Percentiles rank a stretch among this genome's conserved stretches.
These are phyloP conservation scores for Aureobasidium pullulans DNA, from an alignment of 2,329 filamentous ascomycete species.

Conservation along the genomic window DNA sequence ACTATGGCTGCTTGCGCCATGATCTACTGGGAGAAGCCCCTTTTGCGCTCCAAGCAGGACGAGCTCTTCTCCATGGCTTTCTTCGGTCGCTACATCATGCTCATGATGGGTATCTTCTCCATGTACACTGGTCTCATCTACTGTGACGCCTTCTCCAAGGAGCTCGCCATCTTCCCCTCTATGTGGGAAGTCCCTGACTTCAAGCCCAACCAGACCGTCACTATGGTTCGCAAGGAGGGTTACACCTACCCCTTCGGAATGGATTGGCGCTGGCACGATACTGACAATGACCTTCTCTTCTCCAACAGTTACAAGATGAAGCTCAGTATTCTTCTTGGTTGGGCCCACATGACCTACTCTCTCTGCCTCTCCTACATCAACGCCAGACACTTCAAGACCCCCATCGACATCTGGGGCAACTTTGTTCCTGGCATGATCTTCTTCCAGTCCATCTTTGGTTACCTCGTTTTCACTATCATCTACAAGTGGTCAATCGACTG, in stretches of 20 bases:
- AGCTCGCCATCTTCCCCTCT: slow-evolving; percentile 79
- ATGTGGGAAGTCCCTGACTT: slow-evolving; percentile 83
- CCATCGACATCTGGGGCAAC: slow-evolving; percentile 94
- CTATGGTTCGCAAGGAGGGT: slow-evolving; percentile 55
- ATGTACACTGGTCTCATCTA: slow-evolving; percentile 96
- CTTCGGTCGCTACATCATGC: slow-evolving; percentile 95
- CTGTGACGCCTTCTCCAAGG: slow-evolving; percentile 94
- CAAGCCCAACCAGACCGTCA: slow-evolving; percentile 56
- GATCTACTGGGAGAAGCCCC: slow-evolving; percentile 92
- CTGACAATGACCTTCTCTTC: slow-evolving; percentile 91
- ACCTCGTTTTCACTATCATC: slow-evolving; percentile 85
- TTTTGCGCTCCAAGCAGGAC: slow-evolving; percentile 80
- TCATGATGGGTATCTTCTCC: slow-evolving; percentile 96
- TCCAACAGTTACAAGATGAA: slow-evolving; percentile 99
- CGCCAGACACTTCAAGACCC: slow-evolving; percentile 86
- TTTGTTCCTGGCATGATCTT: slow-evolving; percentile 98
- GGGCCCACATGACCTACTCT: slow-evolving; percentile 98
- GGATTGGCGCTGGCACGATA: slow-evolving; percentile 93
- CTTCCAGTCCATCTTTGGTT: slow-evolving; percentile 98
- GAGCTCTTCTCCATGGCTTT: slow-evolving; percentile 98
- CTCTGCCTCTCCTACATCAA: slow-evolving; percentile 90
- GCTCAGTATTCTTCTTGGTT: slow-evolving; percentile 94
- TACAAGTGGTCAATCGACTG: slow-evolving; percentile 98
- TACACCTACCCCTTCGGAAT: slow-evolving; percentile 94
- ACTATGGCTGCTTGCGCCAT: slow-evolving; percentile 73